Percentiles rank a stretch among this genome's conserved stretches.
Evolutionary conservation across 441 rosid genomes (phyloP).

Genomic region (Adansonia grandidieri): DNA sequence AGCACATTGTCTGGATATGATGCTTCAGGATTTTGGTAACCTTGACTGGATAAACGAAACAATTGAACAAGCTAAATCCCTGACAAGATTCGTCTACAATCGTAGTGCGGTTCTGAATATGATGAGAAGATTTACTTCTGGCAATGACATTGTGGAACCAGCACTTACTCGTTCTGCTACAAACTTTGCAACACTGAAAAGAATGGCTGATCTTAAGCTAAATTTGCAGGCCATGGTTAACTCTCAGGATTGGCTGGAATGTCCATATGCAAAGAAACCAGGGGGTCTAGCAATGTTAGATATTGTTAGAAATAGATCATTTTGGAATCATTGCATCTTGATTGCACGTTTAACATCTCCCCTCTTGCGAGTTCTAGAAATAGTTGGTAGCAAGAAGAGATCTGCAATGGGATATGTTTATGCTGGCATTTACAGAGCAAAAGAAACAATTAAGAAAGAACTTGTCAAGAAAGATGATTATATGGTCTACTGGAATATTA

Average conservation of each 20-base stretch:
- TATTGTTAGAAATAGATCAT: conserved; percentile 59
- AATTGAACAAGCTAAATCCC: conserved; percentile 71
- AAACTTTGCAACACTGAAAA: conserved; percentile 63
- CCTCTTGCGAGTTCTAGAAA: conserved; percentile 62
- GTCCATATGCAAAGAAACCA: conserved; percentile 61
- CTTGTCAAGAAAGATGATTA: conserved; percentile 70
- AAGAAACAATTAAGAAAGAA: conserved; percentile 82
- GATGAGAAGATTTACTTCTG: conserved; percentile 70
- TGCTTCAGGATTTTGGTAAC: conserved; percentile 76
- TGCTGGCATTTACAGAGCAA: conserved; percentile 80
- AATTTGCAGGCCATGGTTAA: conserved; percentile 83
- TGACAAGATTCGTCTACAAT: conserved; percentile 83
- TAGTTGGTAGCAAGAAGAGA: conserved; percentile 58
- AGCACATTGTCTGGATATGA: conserved; percentile 64
- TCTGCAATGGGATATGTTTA: conserved; percentile 89
- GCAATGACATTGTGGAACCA: conserved; percentile 76
- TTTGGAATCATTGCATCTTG: conserved; percentile 71
- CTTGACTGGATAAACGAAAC: conserved; percentile 63
- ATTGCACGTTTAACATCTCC: conserved; percentile 62
- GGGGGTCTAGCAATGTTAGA: conserved; percentile 75
- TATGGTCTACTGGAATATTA: conserved; percentile 77
- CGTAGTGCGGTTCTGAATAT: conserved; percentile 69
- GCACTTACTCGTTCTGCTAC: conserved; percentile 62
- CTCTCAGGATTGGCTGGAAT: conserved; percentile 86
- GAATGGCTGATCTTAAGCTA: conserved; percentile 65